Evolutionary conservation across 2,329 filamentous ascomycete genomes (phyloP), one percentile per base, ranked within the genome.

Genomic region (Ophiostoma himal-ulmi): DNA sequence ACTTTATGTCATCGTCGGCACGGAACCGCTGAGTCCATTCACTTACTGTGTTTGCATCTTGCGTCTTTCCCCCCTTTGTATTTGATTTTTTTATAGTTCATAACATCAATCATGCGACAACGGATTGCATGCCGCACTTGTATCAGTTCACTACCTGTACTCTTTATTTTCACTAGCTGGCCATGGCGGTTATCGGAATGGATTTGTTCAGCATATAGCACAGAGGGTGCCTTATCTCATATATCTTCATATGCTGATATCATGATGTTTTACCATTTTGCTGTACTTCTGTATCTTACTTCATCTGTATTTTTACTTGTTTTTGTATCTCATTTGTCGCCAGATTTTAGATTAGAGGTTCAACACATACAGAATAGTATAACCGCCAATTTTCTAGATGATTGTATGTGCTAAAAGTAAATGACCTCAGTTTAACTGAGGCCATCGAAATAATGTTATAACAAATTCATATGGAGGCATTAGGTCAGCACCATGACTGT

Each of bases 1-100:
- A 66, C 17, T 66, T 57, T n/a, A 65, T 65, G 62, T 68, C 68
- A 14, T 26, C 70, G 26, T 54, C 68, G 10, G 65, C 65, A 34
- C 65, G 65, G 22, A n/a, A 67, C n/a, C 22, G n/a, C 11, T 67
- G 5, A 41, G 22, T 17, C 2, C 26, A 2, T 5, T 26, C 26
- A 14, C 5, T 7, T 34, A 14, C 6, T 60, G 3, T 30, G 8
- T 60, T 22, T 60, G 3, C 4, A 30, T 65, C n/a, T 65, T 22
- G 14, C 6, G 20, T 30, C 14, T 57, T 26, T 57, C 26, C 3
- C 8, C 13, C 6, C 5, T 26, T 20, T 48, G 17, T 20, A 48
- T 48, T 7, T 48, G 10, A 17, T 20, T 48, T 20, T 20, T 48
- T 7, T 8, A 48, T n/a, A 20, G 20, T 20, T 20, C 44, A 48